Percentiles rank a stretch among this genome's conserved stretches.
phyloP scores from a whole-genome alignment of 2,329 filamentous ascomycete species.

The Tolypocladium capitatum region DNA sequence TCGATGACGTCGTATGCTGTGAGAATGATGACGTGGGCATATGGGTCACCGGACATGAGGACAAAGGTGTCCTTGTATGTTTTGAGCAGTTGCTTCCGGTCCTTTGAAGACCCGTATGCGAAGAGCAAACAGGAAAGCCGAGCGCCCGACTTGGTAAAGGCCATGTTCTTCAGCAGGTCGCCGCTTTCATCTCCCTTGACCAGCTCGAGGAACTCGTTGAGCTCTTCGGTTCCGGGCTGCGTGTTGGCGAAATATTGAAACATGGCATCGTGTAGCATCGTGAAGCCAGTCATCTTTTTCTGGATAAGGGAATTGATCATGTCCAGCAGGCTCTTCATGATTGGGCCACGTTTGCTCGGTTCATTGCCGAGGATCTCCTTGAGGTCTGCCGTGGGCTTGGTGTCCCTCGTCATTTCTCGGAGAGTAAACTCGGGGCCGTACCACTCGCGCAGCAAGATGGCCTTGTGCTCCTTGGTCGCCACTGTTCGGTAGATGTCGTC shows the following conservation, averaged over 20 bases:
- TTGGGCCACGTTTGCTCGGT: conserved; percentile 74
- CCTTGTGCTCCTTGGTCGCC: conserved; percentile 76
- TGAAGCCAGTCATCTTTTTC: conserved; percentile 94
- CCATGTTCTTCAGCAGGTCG: conserved; percentile 86
- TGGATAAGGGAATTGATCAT: conserved; percentile 88
- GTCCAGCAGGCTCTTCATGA: conserved; percentile 73
- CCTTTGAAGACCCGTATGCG: conserved; percentile 79
- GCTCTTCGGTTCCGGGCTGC: conserved; percentile 64
- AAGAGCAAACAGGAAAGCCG: conserved; percentile 69
- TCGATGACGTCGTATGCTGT: conserved; percentile 85
- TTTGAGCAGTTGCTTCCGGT: conserved; percentile 77
- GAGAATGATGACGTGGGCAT: conserved; percentile 72
- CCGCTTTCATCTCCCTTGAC: conserved; percentile 85
- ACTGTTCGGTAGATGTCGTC: conserved; percentile 91
- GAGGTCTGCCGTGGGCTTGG: conserved; percentile 53
- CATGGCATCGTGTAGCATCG: conserved; percentile 97
- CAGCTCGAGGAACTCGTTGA: conserved; percentile 76
- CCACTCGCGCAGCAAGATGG: conserved; percentile 79
- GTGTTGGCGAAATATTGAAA: conserved; percentile 84
- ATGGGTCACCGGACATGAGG: conserved; percentile 65
- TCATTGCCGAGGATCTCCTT: conserved; percentile 59
- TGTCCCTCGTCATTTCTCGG: conserved; percentile 46
- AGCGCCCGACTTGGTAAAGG: conserved; percentile 83
- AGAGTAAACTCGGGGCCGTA: conserved; percentile 89
- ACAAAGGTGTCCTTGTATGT: conserved; percentile 84